Evolutionary conservation across 805 yeast genomes (phyloP), one percentile per base, ranked within the genome.

Genomic region (Wickerhamomyces chambardii): DNA sequence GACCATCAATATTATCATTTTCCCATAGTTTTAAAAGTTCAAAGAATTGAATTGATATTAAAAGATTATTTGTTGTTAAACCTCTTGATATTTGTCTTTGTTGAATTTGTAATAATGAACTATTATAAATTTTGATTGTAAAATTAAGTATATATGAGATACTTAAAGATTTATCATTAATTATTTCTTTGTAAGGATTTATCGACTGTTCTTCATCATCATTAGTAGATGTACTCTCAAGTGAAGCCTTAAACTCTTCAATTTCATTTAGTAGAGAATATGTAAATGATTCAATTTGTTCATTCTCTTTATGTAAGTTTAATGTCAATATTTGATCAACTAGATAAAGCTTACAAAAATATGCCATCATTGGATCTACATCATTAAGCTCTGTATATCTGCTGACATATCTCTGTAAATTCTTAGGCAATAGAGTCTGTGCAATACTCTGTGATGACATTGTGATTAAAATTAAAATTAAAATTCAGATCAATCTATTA

Each of bases 301-400:
- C 59, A 39, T 73, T 71, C 2, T 61, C 46, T 17, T 70, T 59
- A 48, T 87, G 95, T 16, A 78, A 59, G 36, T 75, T 70, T 30
- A 69, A 56, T 27, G 66, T 65, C 16, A 90, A 59, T 4, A 90
- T 77, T 46, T 73, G 64, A 54, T 89, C 90, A 3, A 84, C 78
- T 0, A 87, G 84, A 50, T 81, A 79, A 33, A 81, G 52, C 41
- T 64, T 53, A 56, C 92, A 82, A 55, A 72, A 83, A 56, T 84
- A 85, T 5, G 90, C 64, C 21, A 85, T 70, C 10, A 79, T 59
- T 0, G 94, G 87, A 41, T 84, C 80, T 9, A 65, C 68, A 1
- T 46, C 39, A 15, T 58, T 64, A 29, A 84, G 48, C 45, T 86
- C 95, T 9, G 53, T 55, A 16, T 85, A 64, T 7, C 89, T 66